These are phyloP conservation scores for Mesotaenium endlicherianum DNA, from an alignment of 139 green algal species.

Conservation along the genomic window DNA sequence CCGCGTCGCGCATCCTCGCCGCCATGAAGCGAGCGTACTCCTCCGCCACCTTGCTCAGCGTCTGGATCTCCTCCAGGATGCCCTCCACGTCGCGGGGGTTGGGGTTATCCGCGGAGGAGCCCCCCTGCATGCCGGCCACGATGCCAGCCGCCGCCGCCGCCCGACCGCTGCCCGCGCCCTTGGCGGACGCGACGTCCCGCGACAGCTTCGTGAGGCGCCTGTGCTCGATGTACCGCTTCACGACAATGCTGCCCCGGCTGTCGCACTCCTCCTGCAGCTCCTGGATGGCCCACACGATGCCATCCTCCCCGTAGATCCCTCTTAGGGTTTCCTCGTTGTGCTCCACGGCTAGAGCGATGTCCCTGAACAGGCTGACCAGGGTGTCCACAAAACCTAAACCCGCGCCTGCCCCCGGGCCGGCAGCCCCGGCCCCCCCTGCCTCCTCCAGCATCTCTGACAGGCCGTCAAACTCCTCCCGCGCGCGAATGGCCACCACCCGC, in stretches of 20 bases:
- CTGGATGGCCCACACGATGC: slow-evolving; percentile 60
- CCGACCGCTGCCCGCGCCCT: too few relatives aligned
- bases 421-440: slow-evolving; percentile 49
- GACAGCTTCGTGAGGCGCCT: slow-evolving; percentile 65
- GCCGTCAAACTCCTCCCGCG: slow-evolving; percentile 59
- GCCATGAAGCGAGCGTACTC: slow-evolving; percentile 77
- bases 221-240: slow-evolving; percentile 76
- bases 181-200: slow-evolving; percentile 54
- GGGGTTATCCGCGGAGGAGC: slow-evolving; percentile 1
- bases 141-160: slow-evolving; percentile 16
- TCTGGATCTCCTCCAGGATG: slow-evolving; percentile 76
- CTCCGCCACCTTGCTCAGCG: slow-evolving; percentile 76
- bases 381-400: slow-evolving; percentile 62
- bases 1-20: slow-evolving; percentile 39
- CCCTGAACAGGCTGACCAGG: slow-evolving; percentile 74
- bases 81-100: slow-evolving; percentile 70
- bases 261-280: slow-evolving; percentile 74
- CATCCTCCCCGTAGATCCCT: slow-evolving; percentile 70
- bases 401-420: neutral
- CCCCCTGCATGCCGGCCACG: neutral
- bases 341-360: slow-evolving; percentile 76
- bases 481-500: slow-evolving; percentile 53
- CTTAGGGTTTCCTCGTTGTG: slow-evolving; percentile 71
- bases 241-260: slow-evolving; percentile 58
- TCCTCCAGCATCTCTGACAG: slow-evolving; percentile 54